Evolutionary conservation across 768 basidiomycete species (phyloP), one percentile per base, ranked within the genome.

Genomic region (Boletus rubropictus): DNA sequence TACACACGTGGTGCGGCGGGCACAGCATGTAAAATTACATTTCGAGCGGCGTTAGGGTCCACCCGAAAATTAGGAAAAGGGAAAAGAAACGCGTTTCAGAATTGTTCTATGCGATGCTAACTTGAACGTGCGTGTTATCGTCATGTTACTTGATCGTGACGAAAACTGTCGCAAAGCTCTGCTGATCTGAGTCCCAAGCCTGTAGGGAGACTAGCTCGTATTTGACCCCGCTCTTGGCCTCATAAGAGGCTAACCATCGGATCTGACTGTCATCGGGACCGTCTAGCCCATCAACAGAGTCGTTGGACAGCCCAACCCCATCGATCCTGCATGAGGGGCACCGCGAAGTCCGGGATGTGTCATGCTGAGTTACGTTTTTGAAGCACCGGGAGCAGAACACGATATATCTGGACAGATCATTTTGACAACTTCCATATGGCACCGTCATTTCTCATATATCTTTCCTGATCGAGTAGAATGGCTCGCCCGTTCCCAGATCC

Each of bases 261-360:
- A 51, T 48, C 48, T n/a, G n/a, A n/a, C n/a, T 41, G 33, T 50
- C 39, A 42, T 50, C 38, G 50, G n/a, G n/a, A n/a, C n/a, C n/a
- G n/a, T n/a, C n/a, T n/a, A n/a, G n/a, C n/a, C n/a, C n/a, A n/a
- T n/a, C n/a, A n/a, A n/a, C n/a, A n/a, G n/a, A n/a, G n/a, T n/a
- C n/a, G n/a, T n/a, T n/a, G n/a, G n/a, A n/a, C n/a, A n/a, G n/a
- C n/a, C n/a, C n/a, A 35, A 32, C 31, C 27, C 32, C 39, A 47
- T 51, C 49, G 48, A 62, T 57, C 27, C 51, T 34, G 37, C 20
- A 21, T 42, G 58, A 37, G 15, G 43, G 42, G 9, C 41, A 27
- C 61, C 61, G 60, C 54, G 62, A 63, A 64, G 62, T 56, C 62
- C 62, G 60, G 60, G 54, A 54, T 52, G 36, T 42, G 50, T n/a